These are phyloP conservation scores for Blastomyces parvus DNA, from an alignment of 2,329 filamentous ascomycete species.

Conservation along the genomic window DNA sequence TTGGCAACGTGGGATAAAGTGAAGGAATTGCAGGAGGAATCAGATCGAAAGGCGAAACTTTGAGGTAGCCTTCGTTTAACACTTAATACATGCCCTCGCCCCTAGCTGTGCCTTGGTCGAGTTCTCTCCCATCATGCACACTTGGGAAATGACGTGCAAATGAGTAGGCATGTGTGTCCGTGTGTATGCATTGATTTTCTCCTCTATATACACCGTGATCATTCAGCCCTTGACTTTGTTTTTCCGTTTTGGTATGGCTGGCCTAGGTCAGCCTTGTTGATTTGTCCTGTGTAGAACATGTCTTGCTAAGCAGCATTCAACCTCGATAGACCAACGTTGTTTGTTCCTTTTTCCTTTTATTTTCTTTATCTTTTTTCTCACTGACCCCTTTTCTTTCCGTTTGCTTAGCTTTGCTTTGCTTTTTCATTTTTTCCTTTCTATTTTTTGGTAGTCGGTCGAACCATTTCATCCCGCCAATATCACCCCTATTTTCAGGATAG, in stretches of 20 bases:
- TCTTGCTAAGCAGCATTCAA: not conserved
- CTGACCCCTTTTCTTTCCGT: too few species aligned
- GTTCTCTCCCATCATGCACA: not conserved
- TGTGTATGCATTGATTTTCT: not conserved
- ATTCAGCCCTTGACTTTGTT: not conserved
- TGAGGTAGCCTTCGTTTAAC: conserved; percentile 25
- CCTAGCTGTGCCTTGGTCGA: not conserved
- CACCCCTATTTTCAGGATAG: not conserved
- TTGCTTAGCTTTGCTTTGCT: too few species aligned
- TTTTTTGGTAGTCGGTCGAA: too few species aligned
- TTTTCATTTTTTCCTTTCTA: too few species aligned
- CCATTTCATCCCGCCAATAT: too few species aligned
- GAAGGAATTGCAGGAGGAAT: conserved; percentile 37
- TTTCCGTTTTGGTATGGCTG: not conserved
- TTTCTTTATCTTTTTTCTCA: not conserved
- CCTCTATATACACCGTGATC: not conserved
- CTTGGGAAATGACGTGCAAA: not conserved
- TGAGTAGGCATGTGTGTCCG: not conserved
- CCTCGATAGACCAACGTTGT: not conserved
- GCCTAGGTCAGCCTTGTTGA: not conserved
- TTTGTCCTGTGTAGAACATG: not conserved
- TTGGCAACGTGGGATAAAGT: conserved; percentile 70
- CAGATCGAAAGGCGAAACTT: conserved; percentile 34
- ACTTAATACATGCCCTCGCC: too few species aligned
- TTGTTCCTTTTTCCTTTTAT: not conserved